Percentiles rank a stretch among this genome's conserved stretches.
phyloP scores from a whole-genome alignment of 306 rosid species.

The Albizia julibrissin region DNA sequence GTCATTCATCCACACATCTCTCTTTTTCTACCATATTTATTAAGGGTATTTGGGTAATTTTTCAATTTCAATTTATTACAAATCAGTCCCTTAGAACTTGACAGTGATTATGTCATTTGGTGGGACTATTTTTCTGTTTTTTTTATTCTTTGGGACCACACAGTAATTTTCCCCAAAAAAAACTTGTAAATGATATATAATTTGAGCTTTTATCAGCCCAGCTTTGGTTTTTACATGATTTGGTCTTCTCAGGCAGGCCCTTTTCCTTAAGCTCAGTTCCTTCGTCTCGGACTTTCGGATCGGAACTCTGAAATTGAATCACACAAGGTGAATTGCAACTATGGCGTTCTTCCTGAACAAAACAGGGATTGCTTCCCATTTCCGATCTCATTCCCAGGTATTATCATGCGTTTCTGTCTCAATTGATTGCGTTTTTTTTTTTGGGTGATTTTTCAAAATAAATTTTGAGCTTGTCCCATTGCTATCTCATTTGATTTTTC shows the following conservation, averaged over 20 bases:
- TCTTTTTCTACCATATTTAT: too few relatives aligned
- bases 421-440: background rate
- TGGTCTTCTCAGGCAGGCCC: background rate
- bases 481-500: background rate
- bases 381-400: slow-evolving; percentile 15
- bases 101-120: too few relatives aligned
- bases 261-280: background rate
- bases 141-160: too few relatives aligned
- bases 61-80: too few relatives aligned
- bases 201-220: background rate
- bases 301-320: background rate
- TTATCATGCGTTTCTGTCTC: background rate
- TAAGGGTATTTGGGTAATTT: too few relatives aligned
- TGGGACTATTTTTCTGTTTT: too few relatives aligned
- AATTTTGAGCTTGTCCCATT: background rate
- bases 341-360: slow-evolving; percentile 22
- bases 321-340: background rate
- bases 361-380: slow-evolving; percentile 3
- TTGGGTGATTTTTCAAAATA: background rate
- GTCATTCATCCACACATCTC: too few relatives aligned
- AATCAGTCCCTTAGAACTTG: too few relatives aligned
- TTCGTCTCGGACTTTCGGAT: background rate
- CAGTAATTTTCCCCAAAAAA: too few relatives aligned
- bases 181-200: background rate
- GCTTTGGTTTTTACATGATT: background rate